A percentile compares a stretch with the other conserved stretches of the same genome.
Conservation (phyloP, 2,329 filamentous ascomycete species). For the Colletotrichum costaricense region DNA sequence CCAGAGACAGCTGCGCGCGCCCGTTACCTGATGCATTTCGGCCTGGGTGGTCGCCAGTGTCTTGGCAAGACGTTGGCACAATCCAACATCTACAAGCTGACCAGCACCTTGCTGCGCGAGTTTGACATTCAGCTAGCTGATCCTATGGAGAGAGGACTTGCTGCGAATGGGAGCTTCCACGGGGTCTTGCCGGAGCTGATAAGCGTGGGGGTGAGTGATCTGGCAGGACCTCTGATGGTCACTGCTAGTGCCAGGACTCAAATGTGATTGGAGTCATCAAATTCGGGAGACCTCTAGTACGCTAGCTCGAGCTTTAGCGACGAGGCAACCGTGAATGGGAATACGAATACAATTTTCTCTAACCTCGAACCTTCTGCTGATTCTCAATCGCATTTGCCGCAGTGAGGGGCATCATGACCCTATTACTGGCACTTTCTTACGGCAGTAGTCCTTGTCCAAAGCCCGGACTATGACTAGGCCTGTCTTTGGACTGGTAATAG, state of each 20-base stretch:
- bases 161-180: not conserved
- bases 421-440: no score
- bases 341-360: no score
- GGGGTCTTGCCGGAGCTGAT: not conserved
- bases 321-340: no score
- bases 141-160: not conserved
- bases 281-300: no score
- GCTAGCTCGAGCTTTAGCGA: no score
- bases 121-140: slow-evolving; percentile 20
- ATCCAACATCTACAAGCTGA: slow-evolving; percentile 24
- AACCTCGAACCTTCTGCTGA: no score
- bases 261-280: not conserved
- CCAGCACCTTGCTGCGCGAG: slow-evolving; percentile 5
- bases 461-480: no score
- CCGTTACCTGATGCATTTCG: slow-evolving; percentile 24
- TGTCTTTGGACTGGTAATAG: no score
- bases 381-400: no score
- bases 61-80: slow-evolving; percentile 22
- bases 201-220: slow-evolving; percentile 21
- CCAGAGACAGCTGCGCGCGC: slow-evolving; percentile 5
- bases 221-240: slow-evolving; percentile 3
- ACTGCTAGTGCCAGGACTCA: not conserved
- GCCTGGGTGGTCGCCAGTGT: slow-evolving; percentile 23
- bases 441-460: no score
- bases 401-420: no score